Percentiles rank a stretch among this genome's conserved stretches.
Evolutionary conservation across 768 basidiomycete genomes (phyloP).

Genomic region (Strobilomyces echinocephalus): DNA sequence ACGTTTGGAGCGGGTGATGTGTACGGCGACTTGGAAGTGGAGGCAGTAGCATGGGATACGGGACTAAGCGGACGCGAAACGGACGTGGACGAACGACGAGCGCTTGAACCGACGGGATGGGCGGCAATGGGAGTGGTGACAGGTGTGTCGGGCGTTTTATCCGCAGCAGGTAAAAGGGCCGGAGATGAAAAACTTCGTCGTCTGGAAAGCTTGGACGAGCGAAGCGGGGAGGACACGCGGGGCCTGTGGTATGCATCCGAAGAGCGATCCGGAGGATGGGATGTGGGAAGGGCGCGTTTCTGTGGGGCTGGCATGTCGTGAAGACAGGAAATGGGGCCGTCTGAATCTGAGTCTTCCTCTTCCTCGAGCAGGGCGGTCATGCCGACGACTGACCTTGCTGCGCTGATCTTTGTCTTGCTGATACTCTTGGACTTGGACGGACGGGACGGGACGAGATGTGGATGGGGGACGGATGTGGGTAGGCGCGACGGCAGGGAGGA

Average conservation of each 20-base stretch:
- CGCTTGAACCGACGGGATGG: slow-evolving; percentile 5
- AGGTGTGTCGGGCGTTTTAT: slow-evolving; percentile 6
- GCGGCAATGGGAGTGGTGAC: not conserved
- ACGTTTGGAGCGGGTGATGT: slow-evolving; percentile 27
- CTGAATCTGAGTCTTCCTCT: slow-evolving; percentile 40
- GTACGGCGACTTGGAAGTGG: slow-evolving; percentile 30
- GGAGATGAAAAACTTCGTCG: slow-evolving; percentile 32
- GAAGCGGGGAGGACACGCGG: slow-evolving; percentile 24
- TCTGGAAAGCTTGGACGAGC: slow-evolving; percentile 21
- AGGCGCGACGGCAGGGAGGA: slow-evolving; percentile 18
- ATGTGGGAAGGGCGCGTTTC: slow-evolving; percentile 14
- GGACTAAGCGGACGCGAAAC: slow-evolving; percentile 13
- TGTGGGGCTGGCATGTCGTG: slow-evolving; percentile 10
- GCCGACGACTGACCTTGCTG: slow-evolving; percentile 43
- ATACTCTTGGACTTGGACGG: slow-evolving; percentile 26
- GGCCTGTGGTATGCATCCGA: slow-evolving; percentile 14
- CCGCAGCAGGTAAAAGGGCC: slow-evolving; percentile 6
- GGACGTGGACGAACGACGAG: slow-evolving; percentile 9
- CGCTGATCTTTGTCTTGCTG: slow-evolving; percentile 29
- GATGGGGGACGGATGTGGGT: slow-evolving; percentile 1
- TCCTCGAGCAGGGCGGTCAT: slow-evolving; percentile 53
- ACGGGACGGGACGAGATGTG: slow-evolving; percentile 15
- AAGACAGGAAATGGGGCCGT: slow-evolving; percentile 3
- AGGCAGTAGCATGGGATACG: slow-evolving; percentile 12
- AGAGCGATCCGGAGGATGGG: slow-evolving; percentile 10